A percentile compares a stretch with the other conserved stretches of the same genome.
These are phyloP conservation scores for Rhizopogon salebrosus DNA, from an alignment of 768 basidiomycete species.

Conservation along the genomic window DNA sequence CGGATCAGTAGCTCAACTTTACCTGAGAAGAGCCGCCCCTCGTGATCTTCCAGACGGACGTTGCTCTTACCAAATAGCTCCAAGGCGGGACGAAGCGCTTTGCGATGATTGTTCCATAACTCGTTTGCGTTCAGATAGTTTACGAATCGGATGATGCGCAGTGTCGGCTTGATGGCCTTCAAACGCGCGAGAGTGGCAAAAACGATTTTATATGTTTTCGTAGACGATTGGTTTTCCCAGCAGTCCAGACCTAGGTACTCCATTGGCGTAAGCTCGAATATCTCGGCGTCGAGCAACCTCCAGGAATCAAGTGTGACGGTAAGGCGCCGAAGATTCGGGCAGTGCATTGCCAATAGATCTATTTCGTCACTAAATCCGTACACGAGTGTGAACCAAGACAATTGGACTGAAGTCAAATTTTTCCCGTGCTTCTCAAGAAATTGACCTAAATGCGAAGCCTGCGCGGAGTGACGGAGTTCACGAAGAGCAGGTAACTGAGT, in stretches of 20 bases:
- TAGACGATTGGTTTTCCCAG: not conserved
- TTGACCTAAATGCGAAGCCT: not conserved
- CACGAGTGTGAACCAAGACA: no score
- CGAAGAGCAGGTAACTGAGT: constrained; percentile 12
- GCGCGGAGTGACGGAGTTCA: not conserved
- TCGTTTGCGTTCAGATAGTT: constrained; percentile 10
- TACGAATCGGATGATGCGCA: constrained; percentile 17
- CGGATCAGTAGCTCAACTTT: not conserved
- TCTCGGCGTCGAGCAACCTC: not conserved
- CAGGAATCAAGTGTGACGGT: constrained; percentile 7
- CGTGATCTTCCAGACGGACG: constrained; percentile 20
- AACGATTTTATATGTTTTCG: not conserved
- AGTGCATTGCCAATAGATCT: constrained; percentile 6
- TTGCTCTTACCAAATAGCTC: not conserved
- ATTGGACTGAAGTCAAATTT: constrained; percentile 3
- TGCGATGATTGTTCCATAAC: constrained; percentile 13
- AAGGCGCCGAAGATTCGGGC: constrained; percentile 15
- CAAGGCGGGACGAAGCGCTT: constrained; percentile 8
- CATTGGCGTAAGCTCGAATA: constrained; percentile 9
- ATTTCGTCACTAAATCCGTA: not conserved
- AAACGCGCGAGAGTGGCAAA: constrained; percentile 12
- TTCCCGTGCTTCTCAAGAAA: constrained; percentile 10
- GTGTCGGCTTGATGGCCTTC: constrained; percentile 8
- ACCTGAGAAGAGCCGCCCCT: constrained; percentile 19
- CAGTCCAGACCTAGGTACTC: constrained; percentile 13